phyloP scores from a whole-genome alignment of 1,139 yeast genomes.

The Komagataea norvegica region DNA sequence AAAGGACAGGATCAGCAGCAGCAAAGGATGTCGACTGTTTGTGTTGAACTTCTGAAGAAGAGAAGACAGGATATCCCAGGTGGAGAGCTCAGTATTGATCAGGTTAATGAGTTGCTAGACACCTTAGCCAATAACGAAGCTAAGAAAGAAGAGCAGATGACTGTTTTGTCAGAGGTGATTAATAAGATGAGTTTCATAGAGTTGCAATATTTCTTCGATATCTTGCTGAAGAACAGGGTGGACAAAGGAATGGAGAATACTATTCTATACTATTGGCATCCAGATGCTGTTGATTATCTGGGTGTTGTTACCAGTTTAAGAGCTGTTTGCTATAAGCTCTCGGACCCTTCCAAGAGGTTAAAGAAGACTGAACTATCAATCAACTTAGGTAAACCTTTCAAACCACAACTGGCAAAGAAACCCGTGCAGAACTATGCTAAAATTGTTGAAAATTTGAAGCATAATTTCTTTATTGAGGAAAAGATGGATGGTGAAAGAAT shows the following conservation, averaged over 20 bases:
- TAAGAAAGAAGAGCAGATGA: slow-evolving; percentile 29
- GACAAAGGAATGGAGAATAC: slow-evolving; percentile 52
- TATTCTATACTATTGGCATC: slow-evolving; percentile 72
- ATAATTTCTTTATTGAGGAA: slow-evolving; percentile 73
- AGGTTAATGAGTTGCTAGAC: slow-evolving; percentile 57
- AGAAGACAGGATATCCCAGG: slow-evolving; percentile 36
- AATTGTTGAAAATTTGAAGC: slow-evolving; percentile 41
- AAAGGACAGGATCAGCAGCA: slow-evolving; percentile 27
- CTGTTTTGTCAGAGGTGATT: slow-evolving; percentile 45
- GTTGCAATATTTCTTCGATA: slow-evolving; percentile 64
- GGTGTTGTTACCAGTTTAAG: slow-evolving; percentile 66
- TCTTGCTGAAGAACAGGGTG: slow-evolving; percentile 55
- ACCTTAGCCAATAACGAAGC: slow-evolving; percentile 35
- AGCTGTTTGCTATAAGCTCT: slow-evolving; percentile 54
- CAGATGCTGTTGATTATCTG: slow-evolving; percentile 64
- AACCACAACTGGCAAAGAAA: slow-evolving; percentile 67
- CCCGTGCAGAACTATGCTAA: slow-evolving; percentile 44
- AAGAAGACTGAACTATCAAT: slow-evolving; percentile 42
- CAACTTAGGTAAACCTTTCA: slow-evolving; percentile 51
- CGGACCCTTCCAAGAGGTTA: slow-evolving; percentile 44
- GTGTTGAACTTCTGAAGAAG: slow-evolving; percentile 36
- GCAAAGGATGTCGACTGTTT: slow-evolving; percentile 35
- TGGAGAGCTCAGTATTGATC: slow-evolving; percentile 44
- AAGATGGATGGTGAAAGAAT: slow-evolving; percentile 93
- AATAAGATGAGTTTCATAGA: slow-evolving; percentile 59